Evolutionary conservation across 257 asterid genomes (phyloP).

Genomic region (Nicotiana noctiflora): DNA sequence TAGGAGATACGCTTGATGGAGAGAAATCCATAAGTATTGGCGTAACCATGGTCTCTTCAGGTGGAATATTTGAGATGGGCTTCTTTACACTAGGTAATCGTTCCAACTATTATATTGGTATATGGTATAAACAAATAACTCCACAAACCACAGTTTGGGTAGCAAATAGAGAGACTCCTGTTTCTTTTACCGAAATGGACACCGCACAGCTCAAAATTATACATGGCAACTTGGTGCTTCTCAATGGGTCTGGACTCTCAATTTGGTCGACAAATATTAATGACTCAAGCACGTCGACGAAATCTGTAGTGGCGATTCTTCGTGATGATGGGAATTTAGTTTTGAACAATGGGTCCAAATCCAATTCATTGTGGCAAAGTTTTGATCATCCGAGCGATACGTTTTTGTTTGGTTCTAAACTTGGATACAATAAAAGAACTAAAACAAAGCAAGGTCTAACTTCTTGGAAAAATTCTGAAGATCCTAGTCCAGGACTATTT

Average conservation of each 20-base stretch:
- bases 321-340: slow-evolving; percentile 17
- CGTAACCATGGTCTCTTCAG: slow-evolving; percentile 19
- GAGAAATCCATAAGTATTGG: slow-evolving; percentile 22
- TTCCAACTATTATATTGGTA: too few relatives aligned
- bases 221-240: slow-evolving; percentile 31
- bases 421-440: slow-evolving; percentile 3
- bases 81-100: too few relatives aligned
- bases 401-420: not conserved
- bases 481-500: slow-evolving; percentile 66
- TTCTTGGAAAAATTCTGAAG: slow-evolving; percentile 31
- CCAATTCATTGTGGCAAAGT: slow-evolving; percentile 19
- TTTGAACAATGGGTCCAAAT: not conserved
- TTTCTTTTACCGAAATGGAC: slow-evolving; percentile 2
- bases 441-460: slow-evolving; percentile 2
- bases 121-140: not conserved
- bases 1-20: slow-evolving; percentile 22
- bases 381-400: slow-evolving; percentile 19
- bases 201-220: slow-evolving; percentile 28
- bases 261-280: not conserved
- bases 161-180: slow-evolving; percentile 30
- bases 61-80: not conserved
- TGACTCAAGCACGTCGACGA: slow-evolving; percentile 19
- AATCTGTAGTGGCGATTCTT: not conserved
- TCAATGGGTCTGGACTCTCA: not conserved
- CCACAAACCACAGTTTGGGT: slow-evolving; percentile 32